Base-by-base conservation (phyloP, 805 yeast species). In the Blastobotrys mokoenaii region DNA sequence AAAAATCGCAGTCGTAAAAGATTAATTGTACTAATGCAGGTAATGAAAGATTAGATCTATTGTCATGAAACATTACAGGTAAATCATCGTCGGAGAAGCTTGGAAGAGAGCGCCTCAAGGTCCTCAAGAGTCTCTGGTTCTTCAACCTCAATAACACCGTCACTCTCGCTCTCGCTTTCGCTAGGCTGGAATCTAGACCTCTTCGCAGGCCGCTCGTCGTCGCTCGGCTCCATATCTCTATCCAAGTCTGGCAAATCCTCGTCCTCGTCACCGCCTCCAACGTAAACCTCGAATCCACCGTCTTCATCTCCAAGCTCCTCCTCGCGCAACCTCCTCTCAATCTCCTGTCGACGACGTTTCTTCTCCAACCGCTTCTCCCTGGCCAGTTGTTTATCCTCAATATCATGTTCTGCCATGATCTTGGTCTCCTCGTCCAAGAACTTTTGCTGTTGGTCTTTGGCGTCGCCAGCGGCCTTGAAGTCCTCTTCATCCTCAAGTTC, bases 91-190 rank as follows among this genome's bases (percentile, higher is more conserved):
- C 46, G 27, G 39, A 63, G 48, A 32, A 63, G 52, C 33, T 44
- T 44, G 8, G 62, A 40, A 10, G 67, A 57, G 4, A 64, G 41
- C 1, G 94, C 88, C 70, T 93, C 98, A 64, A 93, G 74, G 60
- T 93, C 98, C 63, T 87, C 96, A 62, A 93, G 70, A 14, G 95
- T 84, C 57, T 86, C 84, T 12, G 97, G 97, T 56, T 80, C 85
- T 55, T 85, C 94, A 39, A 85, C 71, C 66, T 89, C 96, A 49
- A 84, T 68, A 40, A 83, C 67, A 16, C 58, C 65, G 0, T 61
- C 67, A 15, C 55, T 59, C 18, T 44, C 49, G 16, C 45, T 51
- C 11, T 54, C 54, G 42, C 58, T 60, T 30, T 64, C 66, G 37
- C 62, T 60, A 30, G 55, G 50, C 39, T 55, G 57, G 54, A 63